Conservation (phyloP, 2,329 filamentous ascomycete genomes). For the Cadophora malorum region DNA sequence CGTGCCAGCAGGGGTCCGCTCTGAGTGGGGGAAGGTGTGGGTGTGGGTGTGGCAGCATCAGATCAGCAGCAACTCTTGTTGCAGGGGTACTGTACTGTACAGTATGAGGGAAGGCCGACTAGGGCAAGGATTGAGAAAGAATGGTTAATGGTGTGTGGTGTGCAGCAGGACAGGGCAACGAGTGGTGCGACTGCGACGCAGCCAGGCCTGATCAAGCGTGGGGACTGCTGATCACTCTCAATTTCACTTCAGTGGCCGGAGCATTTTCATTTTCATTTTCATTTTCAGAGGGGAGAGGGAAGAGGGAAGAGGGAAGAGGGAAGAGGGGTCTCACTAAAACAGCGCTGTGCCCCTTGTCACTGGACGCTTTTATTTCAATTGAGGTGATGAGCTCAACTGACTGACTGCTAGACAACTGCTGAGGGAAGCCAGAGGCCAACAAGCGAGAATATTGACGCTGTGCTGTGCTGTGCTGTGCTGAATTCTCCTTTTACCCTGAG, state of each 20-base stretch:
- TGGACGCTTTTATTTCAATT: background rate
- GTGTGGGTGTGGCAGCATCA: conserved; percentile 19
- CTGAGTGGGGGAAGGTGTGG: conserved; percentile 12
- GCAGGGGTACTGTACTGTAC: no score
- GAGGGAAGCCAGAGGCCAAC: background rate
- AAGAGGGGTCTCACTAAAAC: conserved; percentile 6
- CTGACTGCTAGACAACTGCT: background rate
- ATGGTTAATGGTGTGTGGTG: no score
- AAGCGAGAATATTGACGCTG: conserved; percentile 8
- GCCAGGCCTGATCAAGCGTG: conserved; percentile 2
- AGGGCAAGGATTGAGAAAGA: no score
- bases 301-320: background rate
- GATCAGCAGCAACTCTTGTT: conserved; percentile 10
- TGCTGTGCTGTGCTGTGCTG: background rate
- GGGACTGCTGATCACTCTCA: conserved; percentile 12
- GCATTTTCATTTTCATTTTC: background rate
- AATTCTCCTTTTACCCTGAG: conserved; percentile 3
- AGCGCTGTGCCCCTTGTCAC: background rate
- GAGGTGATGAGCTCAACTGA: no score
- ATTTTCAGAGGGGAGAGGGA: background rate
- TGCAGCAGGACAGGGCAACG: background rate
- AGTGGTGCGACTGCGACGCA: conserved; percentile 11
- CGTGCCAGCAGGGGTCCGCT: background rate
- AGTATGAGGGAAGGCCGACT: no score
- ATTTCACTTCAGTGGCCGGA: no score